Base-by-base conservation (phyloP, 192 early-diverging fungal species). In the Pecoramyces ruminantium region DNA sequence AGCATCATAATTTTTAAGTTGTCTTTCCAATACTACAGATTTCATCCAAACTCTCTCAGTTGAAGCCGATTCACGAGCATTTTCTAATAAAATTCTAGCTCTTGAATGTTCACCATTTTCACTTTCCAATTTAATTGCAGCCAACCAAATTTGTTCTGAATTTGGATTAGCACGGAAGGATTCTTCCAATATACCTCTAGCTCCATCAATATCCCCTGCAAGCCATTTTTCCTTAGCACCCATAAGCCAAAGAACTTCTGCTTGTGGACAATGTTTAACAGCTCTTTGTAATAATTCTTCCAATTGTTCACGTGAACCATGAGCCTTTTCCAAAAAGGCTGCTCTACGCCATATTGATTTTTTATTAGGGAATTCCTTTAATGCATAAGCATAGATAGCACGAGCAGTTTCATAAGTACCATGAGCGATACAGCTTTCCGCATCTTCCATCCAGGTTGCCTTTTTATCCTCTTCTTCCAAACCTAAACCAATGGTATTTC, bases 21-120 rank as follows among this genome's bases (percentile, higher is more conserved):
- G 92, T 29, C 97, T 87, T 82, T 98, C 93, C 30, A 99, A 86
- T 29, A 93, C 91, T 0, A 91, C 94, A 9, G 93, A 93, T 81
- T 99, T 99, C 93, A 99, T 96, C 96, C 97, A 99, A 2, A 99
- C 95, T 14, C 88, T 81, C 40, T 92, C 86, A 2, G 95, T 95
- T 79, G 93, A 92, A 12, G 92, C 91, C 42, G 92, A 85, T 78
- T 89, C 88, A 78, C 96, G 86, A 0, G 97, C 97, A 38, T 89
- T 88, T 79, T 89, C 87, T 28, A 98, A 85, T 28, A 99, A 83
- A 28, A 86, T 81, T 78, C 92, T 90, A 2, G 97, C 97, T 78
- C 94, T 88, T 6, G 88, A 88, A 81, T 91, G 89, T 84, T 96
- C 92, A 1, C 90, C 88, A 38, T 89, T 94, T 82, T 96, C 96